Conservation (phyloP, 73 alveolate species). For the Paramecium primaurelia region DNA sequence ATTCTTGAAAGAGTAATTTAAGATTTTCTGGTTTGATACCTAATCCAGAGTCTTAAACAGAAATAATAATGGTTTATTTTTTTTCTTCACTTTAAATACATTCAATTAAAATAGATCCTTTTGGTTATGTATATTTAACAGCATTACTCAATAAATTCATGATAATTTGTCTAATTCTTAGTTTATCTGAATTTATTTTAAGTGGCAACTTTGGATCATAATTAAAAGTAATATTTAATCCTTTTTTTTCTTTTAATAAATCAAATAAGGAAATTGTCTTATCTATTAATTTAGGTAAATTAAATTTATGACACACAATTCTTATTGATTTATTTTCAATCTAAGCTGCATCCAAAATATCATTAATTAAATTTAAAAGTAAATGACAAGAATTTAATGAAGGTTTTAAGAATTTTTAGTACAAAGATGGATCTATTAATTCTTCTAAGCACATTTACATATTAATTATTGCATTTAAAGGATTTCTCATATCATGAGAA, state of each 20-base stretch:
- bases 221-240: neutral
- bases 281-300: slow-evolving; percentile 34
- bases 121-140: slow-evolving; percentile 45
- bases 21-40: slow-evolving; percentile 52
- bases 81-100: neutral
- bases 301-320: slow-evolving; percentile 7
- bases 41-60: slow-evolving; percentile 51
- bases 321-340: slow-evolving; percentile 47
- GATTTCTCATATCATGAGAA: slow-evolving; percentile 55
- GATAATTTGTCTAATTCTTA: slow-evolving; percentile 39
- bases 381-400: slow-evolving; percentile 46
- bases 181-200: slow-evolving; percentile 28
- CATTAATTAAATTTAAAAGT: slow-evolving; percentile 55
- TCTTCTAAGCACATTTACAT: slow-evolving; percentile 37
- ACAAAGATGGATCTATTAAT: neutral
- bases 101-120: slow-evolving; percentile 42
- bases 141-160: slow-evolving; percentile 63
- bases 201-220: slow-evolving; percentile 28
- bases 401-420: slow-evolving; percentile 11
- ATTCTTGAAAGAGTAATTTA: neutral
- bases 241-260: slow-evolving; percentile 1
- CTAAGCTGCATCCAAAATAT: slow-evolving; percentile 56
- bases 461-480: slow-evolving; percentile 30
- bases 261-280: slow-evolving; percentile 31
- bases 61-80: neutral